Percentiles rank a stretch among this genome's conserved stretches.
These are phyloP conservation scores for Pythium plurisporium DNA, from an alignment of 352 stramenopile genomes.

Conservation along the genomic window DNA sequence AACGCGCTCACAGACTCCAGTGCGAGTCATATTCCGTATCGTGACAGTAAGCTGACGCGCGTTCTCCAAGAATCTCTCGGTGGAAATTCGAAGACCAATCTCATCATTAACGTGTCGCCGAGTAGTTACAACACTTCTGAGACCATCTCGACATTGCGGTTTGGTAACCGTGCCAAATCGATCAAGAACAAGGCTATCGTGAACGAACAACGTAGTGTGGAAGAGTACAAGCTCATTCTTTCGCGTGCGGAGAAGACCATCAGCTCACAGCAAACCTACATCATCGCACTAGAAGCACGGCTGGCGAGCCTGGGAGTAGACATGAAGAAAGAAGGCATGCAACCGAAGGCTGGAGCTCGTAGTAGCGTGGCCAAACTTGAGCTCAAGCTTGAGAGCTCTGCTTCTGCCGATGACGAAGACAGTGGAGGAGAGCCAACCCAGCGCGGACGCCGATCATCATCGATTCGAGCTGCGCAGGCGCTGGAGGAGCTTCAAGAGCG, in stretches of 20 bases:
- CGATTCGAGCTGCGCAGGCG: constrained; percentile 47
- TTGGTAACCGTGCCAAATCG: constrained; percentile 90
- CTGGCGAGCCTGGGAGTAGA: constrained; percentile 32
- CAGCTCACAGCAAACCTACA: constrained; percentile 75
- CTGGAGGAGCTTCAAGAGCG: constrained; percentile 72
- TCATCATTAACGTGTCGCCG: constrained; percentile 92
- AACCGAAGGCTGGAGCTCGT: constrained; percentile 1
- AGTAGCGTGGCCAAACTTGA: constrained; percentile 8
- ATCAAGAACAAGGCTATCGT: constrained; percentile 95
- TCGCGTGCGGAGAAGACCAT: constrained; percentile 79
- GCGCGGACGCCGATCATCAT: constrained; percentile 31
- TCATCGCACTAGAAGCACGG: constrained; percentile 71
- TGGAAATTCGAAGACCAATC: constrained; percentile 90
- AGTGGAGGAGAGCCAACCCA: constrained; percentile 6
- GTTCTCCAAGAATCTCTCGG: constrained; percentile 92
- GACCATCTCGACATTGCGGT: constrained; percentile 91
- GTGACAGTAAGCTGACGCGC: constrained; percentile 90
- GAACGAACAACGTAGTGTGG: constrained; percentile 88
- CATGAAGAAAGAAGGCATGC: constrained; percentile 21
- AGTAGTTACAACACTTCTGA: constrained; percentile 89
- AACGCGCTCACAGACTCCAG: constrained; percentile 88
- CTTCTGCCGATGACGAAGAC: constrained; percentile 16
- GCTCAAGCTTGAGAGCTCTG: constrained; percentile 1
- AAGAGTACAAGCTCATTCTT: constrained; percentile 88
- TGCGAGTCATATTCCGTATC: constrained; percentile 83